Evolutionary conservation across 1,139 yeast genomes (phyloP).

Genomic region (Sugiyamaella sp.): DNA sequence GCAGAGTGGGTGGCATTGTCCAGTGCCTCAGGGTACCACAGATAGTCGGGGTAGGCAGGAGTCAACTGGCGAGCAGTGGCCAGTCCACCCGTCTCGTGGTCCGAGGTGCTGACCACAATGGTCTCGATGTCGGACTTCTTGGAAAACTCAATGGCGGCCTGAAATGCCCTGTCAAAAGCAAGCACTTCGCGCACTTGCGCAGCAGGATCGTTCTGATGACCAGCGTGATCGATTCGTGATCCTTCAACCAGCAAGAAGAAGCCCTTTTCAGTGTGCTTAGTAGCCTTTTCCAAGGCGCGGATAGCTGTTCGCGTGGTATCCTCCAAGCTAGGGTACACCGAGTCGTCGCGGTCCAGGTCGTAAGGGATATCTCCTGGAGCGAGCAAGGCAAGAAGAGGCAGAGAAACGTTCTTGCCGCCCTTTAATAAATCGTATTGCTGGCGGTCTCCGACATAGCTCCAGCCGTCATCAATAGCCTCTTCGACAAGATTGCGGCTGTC

Average conservation of each 20-base stretch:
- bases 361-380: constrained; percentile 78
- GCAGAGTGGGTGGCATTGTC: constrained; percentile 70
- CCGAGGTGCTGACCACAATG: constrained; percentile 74
- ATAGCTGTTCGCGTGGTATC: constrained; percentile 75
- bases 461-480: constrained; percentile 61
- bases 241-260: constrained; percentile 84
- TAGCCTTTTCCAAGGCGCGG: constrained; percentile 62
- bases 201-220: constrained; percentile 86
- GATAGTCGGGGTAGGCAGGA: constrained; percentile 60
- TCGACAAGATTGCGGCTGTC: constrained; percentile 66
- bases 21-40: constrained; percentile 78
- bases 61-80: constrained; percentile 73
- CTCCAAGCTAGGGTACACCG: constrained; percentile 67
- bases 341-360: constrained; percentile 68
- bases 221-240: constrained; percentile 89
- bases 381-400: constrained; percentile 73
- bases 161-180: constrained; percentile 75
- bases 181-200: constrained; percentile 80
- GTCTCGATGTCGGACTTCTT: constrained; percentile 63
- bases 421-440: constrained; percentile 56
- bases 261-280: constrained; percentile 70
- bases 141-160: constrained; percentile 68
- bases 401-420: constrained; percentile 59
- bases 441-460: constrained; percentile 66
- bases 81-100: constrained; percentile 92